Base-by-base conservation (phyloP, 2,329 filamentous ascomycete genomes). In the Atkinsonella texensis region DNA sequence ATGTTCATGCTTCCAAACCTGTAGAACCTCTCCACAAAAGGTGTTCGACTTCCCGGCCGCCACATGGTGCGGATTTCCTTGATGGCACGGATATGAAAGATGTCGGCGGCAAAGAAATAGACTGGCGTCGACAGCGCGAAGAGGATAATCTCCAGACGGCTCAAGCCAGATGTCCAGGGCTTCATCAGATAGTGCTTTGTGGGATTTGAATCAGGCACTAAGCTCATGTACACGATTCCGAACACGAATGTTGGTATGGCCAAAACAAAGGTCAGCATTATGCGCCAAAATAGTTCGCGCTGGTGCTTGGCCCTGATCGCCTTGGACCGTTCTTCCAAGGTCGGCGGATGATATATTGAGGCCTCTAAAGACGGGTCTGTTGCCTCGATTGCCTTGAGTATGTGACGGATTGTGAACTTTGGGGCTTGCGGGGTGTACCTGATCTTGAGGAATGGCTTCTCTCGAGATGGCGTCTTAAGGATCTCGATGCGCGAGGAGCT, bases 1-100 rank as follows among this genome's bases (percentile, higher is more conserved):
- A 94, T 85, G 63, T 95, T 95, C 90, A 96, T 96, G 70, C 89
- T 95, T 9, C 90, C 90, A 61, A 96, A 96, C n/a, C 86, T 83
- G 65, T 89, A 89, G 62, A 96, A 90, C 13, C 90, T 76, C 58
- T 84, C 79, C 15, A 87, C 59, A 4, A 94, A 64, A 0, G 88
- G 86, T 1, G 84, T 84, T 39, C 77, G 80, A 63, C 88, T 95
- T 31, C 81, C 79, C 2, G 72, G 81, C 20, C 85, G 77, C 90
- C 90, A 96, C 56, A 95, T 73, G 0, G 82, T 76, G 54, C 75
- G 74, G 12, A 96, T 70, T 60, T 95, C 90, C 63, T 89, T 93
- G 57, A 89, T 64, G 0, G 88, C 86, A 41, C 87, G 78, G 12
- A 75, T 68, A 62, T 96, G 91, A 65, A 96, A 96, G 2, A 89